A percentile compares a stretch with the other conserved stretches of the same genome.
Conservation (phyloP, 768 basidiomycete genomes). For the Suillus lakei region DNA sequence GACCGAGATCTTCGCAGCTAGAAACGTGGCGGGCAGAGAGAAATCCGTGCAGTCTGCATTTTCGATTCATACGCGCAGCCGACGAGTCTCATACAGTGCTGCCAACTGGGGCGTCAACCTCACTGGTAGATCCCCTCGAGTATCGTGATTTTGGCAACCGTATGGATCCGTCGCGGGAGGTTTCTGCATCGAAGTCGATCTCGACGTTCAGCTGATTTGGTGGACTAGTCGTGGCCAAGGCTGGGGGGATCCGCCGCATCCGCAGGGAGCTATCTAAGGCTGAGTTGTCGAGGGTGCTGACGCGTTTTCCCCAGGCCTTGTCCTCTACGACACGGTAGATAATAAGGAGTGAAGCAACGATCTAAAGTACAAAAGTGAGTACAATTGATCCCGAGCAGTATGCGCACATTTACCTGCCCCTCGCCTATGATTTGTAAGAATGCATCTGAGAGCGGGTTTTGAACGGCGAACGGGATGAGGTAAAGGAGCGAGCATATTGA, state of each 20-base stretch:
- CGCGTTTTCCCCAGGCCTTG: constrained; percentile 42
- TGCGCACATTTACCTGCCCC: constrained; percentile 25
- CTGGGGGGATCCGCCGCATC: constrained; percentile 17
- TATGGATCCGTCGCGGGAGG: neutral
- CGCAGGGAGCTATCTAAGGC: constrained; percentile 8
- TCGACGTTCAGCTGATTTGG: neutral
- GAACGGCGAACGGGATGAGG: constrained; percentile 28
- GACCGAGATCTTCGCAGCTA: neutral
- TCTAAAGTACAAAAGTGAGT: constrained; percentile 27
- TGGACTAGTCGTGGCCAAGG: neutral
- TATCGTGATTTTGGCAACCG: neutral
- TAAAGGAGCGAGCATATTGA: constrained; percentile 35
- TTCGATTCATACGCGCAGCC: neutral
- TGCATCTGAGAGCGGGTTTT: constrained; percentile 29
- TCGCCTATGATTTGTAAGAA: constrained; percentile 35
- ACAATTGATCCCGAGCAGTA: neutral
- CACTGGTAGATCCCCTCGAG: neutral
- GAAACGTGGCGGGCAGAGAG: neutral
- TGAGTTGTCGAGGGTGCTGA: constrained; percentile 14
- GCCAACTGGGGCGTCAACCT: neutral
- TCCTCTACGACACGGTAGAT: constrained; percentile 53
- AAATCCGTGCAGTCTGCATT: neutral
- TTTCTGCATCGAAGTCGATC: neutral
- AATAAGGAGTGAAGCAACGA: constrained; percentile 52
- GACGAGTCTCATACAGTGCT: neutral